Conservation (phyloP, 352 stramenopile species). For the Hyaloperonospora brassicae region DNA sequence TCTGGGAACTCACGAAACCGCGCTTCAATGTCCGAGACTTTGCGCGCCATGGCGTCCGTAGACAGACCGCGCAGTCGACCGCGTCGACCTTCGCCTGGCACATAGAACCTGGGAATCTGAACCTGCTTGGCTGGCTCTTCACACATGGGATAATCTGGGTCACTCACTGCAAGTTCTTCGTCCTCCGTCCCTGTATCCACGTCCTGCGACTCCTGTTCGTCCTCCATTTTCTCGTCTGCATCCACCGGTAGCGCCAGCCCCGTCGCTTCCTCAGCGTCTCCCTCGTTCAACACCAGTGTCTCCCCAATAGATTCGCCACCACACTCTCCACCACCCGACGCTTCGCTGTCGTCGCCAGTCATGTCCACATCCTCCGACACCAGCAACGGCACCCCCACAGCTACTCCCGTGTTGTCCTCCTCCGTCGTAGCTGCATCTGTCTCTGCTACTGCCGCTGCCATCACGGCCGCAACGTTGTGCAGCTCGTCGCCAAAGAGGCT, state of each 20-base stretch:
- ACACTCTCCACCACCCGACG: conserved; percentile 4
- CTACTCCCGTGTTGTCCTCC: conserved; percentile 3
- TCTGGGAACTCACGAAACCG: conserved; percentile 73
- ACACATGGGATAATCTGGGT: conserved; percentile 31
- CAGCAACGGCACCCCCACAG: background rate
- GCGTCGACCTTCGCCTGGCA: conserved; percentile 49
- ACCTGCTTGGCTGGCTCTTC: conserved; percentile 16
- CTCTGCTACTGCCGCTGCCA: conserved; percentile 5
- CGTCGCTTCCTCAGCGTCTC: conserved; percentile 5
- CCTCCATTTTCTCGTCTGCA: conserved; percentile 23
- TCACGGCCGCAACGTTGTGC: conserved; percentile 24
- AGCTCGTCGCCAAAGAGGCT: conserved; percentile 76
- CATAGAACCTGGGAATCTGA: conserved; percentile 68
- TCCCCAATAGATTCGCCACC: conserved; percentile 9
- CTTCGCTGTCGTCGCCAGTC: conserved; percentile 23
- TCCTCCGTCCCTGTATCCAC: conserved; percentile 4
- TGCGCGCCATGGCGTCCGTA: conserved; percentile 53
- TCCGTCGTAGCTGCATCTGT: conserved; percentile 14
- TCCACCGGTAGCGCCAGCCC: conserved; percentile 4
- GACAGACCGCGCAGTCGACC: conserved; percentile 53
- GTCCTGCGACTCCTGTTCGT: conserved; percentile 15
- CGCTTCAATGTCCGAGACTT: conserved; percentile 63
- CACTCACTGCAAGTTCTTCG: conserved; percentile 6
- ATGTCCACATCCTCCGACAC: conserved; percentile 42
- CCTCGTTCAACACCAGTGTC: conserved; percentile 9